These are phyloP conservation scores for Pachysandra terminalis DNA, from an alignment of 164 flowering plant species.

Conservation along the genomic window DNA sequence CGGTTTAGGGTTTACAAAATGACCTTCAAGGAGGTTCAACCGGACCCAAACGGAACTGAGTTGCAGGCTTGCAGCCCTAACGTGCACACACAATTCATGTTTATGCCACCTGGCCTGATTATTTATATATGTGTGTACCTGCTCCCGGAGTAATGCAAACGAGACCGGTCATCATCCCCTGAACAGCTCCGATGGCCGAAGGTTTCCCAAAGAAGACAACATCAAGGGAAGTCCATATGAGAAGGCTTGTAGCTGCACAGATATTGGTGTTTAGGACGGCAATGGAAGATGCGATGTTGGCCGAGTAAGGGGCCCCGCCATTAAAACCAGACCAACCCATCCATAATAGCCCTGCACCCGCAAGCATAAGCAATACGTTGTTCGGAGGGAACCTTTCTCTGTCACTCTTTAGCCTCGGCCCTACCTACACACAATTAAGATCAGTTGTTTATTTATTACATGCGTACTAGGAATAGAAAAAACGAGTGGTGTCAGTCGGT, in stretches of 20 bases:
- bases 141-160: neutral
- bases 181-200: neutral
- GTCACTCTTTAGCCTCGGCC: constrained; percentile 7
- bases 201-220: constrained; percentile 11
- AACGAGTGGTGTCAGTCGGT: too few relatives aligned
- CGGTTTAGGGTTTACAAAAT: too few relatives aligned
- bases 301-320: constrained; percentile 7
- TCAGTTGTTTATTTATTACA: neutral
- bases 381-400: constrained; percentile 12
- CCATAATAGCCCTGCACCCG: constrained; percentile 12
- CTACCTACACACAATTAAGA: constrained; percentile 2
- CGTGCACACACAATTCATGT: too few relatives aligned
- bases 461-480: too few relatives aligned
- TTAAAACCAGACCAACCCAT: constrained; percentile 15
- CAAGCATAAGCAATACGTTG: constrained; percentile 13
- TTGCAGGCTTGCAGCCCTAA: too few relatives aligned
- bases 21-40: too few relatives aligned
- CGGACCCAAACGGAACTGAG: too few relatives aligned
- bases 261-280: constrained; percentile 13
- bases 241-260: constrained; percentile 12
- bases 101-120: too few relatives aligned
- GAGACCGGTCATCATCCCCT: neutral
- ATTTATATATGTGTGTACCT: neutral
- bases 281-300: constrained; percentile 2
- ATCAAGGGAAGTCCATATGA: constrained; percentile 9